Evolutionary conservation across 106 monocot genomes (phyloP), one percentile per base, ranked within the genome.

Genomic region (Dendrobium catenatum): DNA sequence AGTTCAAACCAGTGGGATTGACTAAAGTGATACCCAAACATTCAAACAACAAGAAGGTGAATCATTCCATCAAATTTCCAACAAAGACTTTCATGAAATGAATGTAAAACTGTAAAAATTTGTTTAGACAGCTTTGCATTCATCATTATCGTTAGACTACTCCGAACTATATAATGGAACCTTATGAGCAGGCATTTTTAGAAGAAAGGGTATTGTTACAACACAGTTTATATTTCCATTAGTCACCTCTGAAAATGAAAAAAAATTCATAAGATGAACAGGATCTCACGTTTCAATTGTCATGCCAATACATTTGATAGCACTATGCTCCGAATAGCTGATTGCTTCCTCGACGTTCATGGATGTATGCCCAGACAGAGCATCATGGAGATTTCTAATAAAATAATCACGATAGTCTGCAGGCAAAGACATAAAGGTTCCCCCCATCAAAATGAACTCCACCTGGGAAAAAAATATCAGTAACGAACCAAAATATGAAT

Each of bases 361-460:
- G 79, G 99, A 99, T 78, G 99, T 99, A 72, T 99, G 93, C 46
- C 99, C 99, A 72, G 99, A 99, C 79, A 99, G 43, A 42, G 99
- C 99, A 91, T 99, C 99, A 88, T 99, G 99, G 70, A 99, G 95
- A 86, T 95, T 99, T 81, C 99, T 82, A 64, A 95, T 90, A 73
- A 99, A 99, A 85, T 95, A 99, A 76, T 99, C 99, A 73, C 99
- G 99, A 88, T 99, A 99, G 67, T 99, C 99, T 77, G 89, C 89
- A 59, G 99, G 95, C 85, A 99, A 84, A 54, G 99, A 99, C 95
- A 99, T 95, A 81, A 99, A 99, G 49, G 99, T 99, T 44, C 99
- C 99, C 11, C 99, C 99, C 99, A 99, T 99, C 80, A 99, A 89
- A 58, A 99, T 99, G 77, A 99, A 99, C 81, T 99, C 99, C 84